These are phyloP conservation scores for Rhodotorula sp. DNA, from an alignment of 1,284 basidiomycete species.

Conservation along the genomic window DNA sequence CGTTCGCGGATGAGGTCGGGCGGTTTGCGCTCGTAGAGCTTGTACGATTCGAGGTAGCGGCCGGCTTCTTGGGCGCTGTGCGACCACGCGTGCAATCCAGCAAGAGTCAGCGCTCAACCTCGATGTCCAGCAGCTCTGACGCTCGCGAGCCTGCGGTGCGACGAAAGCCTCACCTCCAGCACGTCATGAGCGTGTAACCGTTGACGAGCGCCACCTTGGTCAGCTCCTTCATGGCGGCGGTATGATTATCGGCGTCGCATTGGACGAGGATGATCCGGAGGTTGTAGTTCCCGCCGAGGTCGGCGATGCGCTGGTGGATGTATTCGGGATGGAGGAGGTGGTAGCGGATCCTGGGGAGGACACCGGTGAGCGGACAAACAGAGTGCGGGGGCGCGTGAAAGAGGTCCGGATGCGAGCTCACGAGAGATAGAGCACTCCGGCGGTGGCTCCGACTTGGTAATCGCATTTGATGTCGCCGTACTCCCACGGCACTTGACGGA, in stretches of 20 bases:
- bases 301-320: conserved; percentile 83
- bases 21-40: conserved; percentile 88
- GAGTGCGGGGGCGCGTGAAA: neutral
- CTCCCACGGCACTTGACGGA: conserved; percentile 87
- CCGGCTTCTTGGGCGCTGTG: conserved; percentile 82
- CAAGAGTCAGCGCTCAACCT: too few relatives aligned
- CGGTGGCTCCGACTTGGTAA: conserved; percentile 93
- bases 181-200: conserved; percentile 84
- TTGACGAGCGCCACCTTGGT: conserved; percentile 84
- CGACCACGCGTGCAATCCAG: neutral
- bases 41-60: conserved; percentile 85
- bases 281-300: conserved; percentile 75
- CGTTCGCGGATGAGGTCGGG: conserved; percentile 93
- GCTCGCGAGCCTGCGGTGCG: too few relatives aligned
- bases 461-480: conserved; percentile 91
- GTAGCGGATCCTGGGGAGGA: conserved; percentile 70
- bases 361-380: neutral
- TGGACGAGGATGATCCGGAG: conserved; percentile 83
- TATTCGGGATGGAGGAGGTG: conserved; percentile 98
- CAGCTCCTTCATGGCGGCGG: conserved; percentile 83
- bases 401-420: conserved; percentile 46
- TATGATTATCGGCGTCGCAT: conserved; percentile 91
- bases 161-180: conserved; percentile 67
- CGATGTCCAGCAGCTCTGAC: too few relatives aligned
- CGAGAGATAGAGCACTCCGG: conserved; percentile 89